These are phyloP conservation scores for Colletotrichum somersetense DNA, from an alignment of 2,329 filamentous ascomycete species.

Conservation along the genomic window DNA sequence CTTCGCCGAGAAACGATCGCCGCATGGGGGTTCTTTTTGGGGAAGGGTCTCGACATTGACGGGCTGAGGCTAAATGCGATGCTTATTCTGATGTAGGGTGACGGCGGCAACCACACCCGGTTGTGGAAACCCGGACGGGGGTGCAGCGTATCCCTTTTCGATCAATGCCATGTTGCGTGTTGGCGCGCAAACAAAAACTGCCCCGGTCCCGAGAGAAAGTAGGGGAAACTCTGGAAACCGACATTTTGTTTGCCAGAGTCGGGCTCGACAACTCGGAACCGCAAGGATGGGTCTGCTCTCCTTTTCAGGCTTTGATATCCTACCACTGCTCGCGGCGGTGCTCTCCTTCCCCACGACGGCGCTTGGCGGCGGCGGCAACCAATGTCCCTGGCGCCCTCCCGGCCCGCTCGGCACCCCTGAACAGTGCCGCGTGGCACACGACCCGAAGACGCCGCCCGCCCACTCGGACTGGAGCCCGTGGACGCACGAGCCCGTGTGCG, in stretches of 20 bases:
- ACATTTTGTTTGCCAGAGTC: background rate
- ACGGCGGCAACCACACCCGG: conserved; percentile 17
- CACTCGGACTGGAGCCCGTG: conserved; percentile 1
- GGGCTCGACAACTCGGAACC: too few species aligned
- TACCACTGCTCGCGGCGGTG: background rate
- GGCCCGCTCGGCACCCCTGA: background rate
- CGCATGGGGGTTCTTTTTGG: background rate
- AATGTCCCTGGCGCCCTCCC: background rate
- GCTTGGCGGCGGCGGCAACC: background rate
- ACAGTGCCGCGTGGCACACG: background rate
- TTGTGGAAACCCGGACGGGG: background rate
- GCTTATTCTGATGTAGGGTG: conserved; percentile 19
- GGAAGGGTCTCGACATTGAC: background rate
- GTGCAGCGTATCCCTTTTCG: background rate
- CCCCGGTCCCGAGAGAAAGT: background rate
- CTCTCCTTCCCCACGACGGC: background rate
- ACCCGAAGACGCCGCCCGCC: background rate
- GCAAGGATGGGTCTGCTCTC: background rate
- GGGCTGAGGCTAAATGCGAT: conserved; percentile 25
- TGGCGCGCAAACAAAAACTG: background rate
- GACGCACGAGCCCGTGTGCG: conserved; percentile 40
- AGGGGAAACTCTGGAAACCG: background rate
- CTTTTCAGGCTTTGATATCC: background rate
- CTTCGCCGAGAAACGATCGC: conserved; percentile 24
- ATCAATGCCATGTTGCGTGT: too few species aligned